These are phyloP conservation scores for Apiospora sp. DNA, from an alignment of 2,329 filamentous ascomycete genomes.

Conservation along the genomic window DNA sequence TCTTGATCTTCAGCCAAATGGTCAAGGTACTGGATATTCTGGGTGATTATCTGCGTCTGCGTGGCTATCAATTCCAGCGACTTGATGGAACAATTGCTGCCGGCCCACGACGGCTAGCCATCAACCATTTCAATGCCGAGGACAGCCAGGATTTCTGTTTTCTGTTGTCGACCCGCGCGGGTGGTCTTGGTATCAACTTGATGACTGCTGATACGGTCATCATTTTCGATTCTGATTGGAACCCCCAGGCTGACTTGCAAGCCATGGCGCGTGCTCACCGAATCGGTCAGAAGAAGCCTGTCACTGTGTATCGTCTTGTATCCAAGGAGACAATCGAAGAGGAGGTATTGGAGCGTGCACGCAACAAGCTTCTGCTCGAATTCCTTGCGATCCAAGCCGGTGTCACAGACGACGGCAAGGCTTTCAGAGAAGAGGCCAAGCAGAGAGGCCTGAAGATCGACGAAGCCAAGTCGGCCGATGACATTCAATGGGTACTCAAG, in stretches of 20 bases:
- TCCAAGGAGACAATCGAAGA: conserved; percentile 99
- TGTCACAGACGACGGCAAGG: conserved; percentile 93
- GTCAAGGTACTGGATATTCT: conserved; percentile 98
- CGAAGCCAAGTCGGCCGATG: conserved; percentile 89
- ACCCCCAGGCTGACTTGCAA: conserved; percentile 96
- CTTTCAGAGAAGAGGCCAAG: conserved; percentile 76
- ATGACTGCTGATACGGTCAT: conserved; percentile 99
- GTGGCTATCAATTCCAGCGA: conserved; percentile 94
- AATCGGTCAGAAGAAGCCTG: conserved; percentile 94
- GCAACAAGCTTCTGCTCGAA: conserved; percentile 96
- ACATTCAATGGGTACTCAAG: conserved; percentile 96
- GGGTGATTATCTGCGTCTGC: conserved; percentile 89
- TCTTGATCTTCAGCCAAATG: conserved; percentile 99
- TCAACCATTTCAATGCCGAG: conserved; percentile 96
- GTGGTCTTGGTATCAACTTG: conserved; percentile 97
- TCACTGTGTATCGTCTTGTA: conserved; percentile 94
- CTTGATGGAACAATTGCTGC: conserved; percentile 95
- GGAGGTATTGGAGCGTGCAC: conserved; percentile 92
- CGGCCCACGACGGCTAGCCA: conserved; percentile 86
- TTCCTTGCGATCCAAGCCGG: conserved; percentile 97
- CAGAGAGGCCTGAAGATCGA: conserved; percentile 78
- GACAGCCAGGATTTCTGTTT: conserved; percentile 97
- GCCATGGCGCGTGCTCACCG: conserved; percentile 98
- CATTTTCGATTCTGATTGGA: conserved; percentile 99
- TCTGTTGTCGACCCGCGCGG: conserved; percentile 90